Evolutionary conservation across 2,329 filamentous ascomycete species (phyloP).

Genomic region (Knufia petricola): DNA sequence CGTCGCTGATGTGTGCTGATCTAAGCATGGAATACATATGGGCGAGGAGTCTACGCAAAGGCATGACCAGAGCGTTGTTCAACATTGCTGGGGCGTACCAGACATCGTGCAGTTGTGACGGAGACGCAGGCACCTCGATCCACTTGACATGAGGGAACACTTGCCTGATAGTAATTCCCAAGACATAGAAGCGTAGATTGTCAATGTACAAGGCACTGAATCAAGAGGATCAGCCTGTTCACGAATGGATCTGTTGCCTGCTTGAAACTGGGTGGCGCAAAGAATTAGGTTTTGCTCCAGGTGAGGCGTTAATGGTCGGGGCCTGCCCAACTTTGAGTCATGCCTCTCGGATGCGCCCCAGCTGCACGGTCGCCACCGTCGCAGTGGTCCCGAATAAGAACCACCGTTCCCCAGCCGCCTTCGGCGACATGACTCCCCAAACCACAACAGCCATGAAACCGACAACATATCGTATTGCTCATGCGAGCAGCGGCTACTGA

Average conservation of each 20-base stretch:
- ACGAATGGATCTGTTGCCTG: conserved; percentile 2
- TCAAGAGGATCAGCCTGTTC: not conserved
- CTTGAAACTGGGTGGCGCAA: conserved; percentile 1
- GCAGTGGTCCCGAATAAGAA: conserved; percentile 10
- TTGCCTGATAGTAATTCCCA: not conserved
- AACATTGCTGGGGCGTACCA: no score
- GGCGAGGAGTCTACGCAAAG: no score
- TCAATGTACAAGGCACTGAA: conserved; percentile 1
- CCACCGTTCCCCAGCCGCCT: not conserved
- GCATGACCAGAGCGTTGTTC: no score
- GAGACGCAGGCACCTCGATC: no score
- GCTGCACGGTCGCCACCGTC: not conserved
- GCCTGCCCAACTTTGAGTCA: conserved; percentile 2
- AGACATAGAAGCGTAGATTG: not conserved
- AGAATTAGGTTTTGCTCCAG: not conserved
- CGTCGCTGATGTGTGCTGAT: no score
- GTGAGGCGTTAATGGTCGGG: not conserved
- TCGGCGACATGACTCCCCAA: not conserved
- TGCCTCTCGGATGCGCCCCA: not conserved
- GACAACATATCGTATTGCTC: not conserved
- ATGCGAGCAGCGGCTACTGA: conserved; percentile 1
- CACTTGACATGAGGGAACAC: no score
- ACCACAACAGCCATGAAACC: conserved; percentile 2
- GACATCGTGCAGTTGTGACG: no score
- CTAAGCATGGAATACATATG: no score